A percentile compares a stretch with the other conserved stretches of the same genome.
phyloP scores from a whole-genome alignment of 164 flowering plant genomes.

The Nymphaea colorata region DNA sequence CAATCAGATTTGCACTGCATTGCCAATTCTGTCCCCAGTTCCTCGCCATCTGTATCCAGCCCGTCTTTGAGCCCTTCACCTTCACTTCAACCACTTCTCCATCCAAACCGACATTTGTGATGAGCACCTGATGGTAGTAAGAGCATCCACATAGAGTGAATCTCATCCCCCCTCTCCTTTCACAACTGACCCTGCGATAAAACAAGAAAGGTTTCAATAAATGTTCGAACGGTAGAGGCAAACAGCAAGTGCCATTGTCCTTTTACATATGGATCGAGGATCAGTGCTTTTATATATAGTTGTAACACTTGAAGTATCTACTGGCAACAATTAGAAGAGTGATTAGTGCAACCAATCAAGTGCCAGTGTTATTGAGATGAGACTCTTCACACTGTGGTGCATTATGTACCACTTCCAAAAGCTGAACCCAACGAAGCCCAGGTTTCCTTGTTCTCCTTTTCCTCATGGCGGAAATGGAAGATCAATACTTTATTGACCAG shows the following conservation, averaged over 20 bases:
- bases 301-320: too few relatives aligned
- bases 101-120: conserved; percentile 59
- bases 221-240: not conserved
- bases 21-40: conserved; percentile 96
- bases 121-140: conserved; percentile 49
- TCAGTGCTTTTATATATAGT: not conserved
- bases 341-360: not conserved
- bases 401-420: too few relatives aligned
- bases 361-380: too few relatives aligned
- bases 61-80: conserved; percentile 78
- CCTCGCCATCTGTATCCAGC: conserved; percentile 79
- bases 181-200: conserved; percentile 54
- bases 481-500: not conserved
- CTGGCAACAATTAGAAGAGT: not conserved
- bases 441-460: too few relatives aligned
- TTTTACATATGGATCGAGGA: not conserved
- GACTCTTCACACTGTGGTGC: too few relatives aligned
- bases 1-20: conserved; percentile 35
- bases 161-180: conserved; percentile 53
- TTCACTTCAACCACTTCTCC: conserved; percentile 65
- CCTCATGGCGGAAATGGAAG: too few relatives aligned
- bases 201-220: not conserved
- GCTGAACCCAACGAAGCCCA: too few relatives aligned
- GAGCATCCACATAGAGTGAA: conserved; percentile 48
- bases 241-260: not conserved